A percentile compares a stretch with the other conserved stretches of the same genome.
Evolutionary conservation across 371 early-diverging fungal genomes (phyloP).

Genomic region (Coemansia sp.): DNA sequence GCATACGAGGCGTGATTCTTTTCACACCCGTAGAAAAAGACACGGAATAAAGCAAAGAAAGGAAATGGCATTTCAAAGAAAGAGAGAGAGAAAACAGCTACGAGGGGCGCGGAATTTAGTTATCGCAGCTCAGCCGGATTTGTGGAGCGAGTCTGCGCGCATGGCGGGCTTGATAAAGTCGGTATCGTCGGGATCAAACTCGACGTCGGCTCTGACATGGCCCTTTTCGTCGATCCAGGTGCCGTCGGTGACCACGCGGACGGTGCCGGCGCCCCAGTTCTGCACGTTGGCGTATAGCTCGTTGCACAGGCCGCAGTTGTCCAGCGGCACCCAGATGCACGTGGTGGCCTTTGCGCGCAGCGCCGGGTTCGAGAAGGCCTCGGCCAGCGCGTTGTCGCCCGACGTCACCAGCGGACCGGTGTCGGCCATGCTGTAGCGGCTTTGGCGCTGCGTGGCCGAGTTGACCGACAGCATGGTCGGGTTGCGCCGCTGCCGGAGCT

Average conservation of each 20-base stretch:
- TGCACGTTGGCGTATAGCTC: slow-evolving; percentile 27
- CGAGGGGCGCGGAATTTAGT: no score
- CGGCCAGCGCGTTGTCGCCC: slow-evolving; percentile 21
- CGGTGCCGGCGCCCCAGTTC: slow-evolving; percentile 20
- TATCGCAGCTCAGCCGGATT: not conserved
- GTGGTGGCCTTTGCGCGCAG: slow-evolving; percentile 34
- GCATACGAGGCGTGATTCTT: no score
- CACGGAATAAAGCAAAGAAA: not conserved
- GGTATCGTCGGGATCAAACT: slow-evolving; percentile 38
- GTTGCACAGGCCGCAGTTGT: slow-evolving; percentile 34
- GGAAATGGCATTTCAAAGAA: not conserved
- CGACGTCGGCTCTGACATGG: slow-evolving; percentile 43
- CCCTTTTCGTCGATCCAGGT: slow-evolving; percentile 38
- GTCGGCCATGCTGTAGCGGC: slow-evolving; percentile 26
- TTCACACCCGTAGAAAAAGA: not conserved
- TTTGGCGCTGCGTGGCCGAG: slow-evolving; percentile 18
- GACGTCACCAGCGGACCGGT: slow-evolving; percentile 10
- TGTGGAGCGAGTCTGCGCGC: not conserved
- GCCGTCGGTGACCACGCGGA: slow-evolving; percentile 23
- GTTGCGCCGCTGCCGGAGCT: slow-evolving; percentile 36
- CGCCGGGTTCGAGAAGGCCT: slow-evolving; percentile 48
- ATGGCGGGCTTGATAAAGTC: slow-evolving; percentile 16
- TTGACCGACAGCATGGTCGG: not conserved
- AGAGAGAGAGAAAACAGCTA: no score
- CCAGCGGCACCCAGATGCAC: slow-evolving; percentile 45